A percentile compares a stretch with the other conserved stretches of the same genome.
phyloP scores from a whole-genome alignment of 1,284 basidiomycete species.

The Melampsora americana region DNA sequence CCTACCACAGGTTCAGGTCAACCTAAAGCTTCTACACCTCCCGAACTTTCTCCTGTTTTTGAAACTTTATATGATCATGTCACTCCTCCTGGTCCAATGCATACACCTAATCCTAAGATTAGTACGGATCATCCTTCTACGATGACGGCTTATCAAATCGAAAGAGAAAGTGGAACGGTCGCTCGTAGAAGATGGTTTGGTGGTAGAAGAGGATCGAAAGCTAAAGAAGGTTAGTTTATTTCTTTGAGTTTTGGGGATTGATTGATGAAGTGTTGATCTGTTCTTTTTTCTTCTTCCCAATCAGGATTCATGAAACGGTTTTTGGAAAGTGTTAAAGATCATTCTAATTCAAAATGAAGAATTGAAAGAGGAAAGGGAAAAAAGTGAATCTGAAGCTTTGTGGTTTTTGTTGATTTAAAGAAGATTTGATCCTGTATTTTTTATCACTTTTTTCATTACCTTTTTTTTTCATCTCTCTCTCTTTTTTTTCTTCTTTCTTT shows the following conservation, averaged over 20 bases:
- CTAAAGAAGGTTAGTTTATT: no score
- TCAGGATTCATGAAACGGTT: not conserved
- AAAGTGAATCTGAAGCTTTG: not conserved
- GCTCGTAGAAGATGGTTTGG: conserved; percentile 5
- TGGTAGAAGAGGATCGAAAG: not conserved
- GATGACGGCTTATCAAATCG: conserved; percentile 1
- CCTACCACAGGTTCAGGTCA: not conserved
- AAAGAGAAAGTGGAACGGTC: conserved; percentile 5
- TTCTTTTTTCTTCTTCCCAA: not conserved
- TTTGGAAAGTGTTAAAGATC: not conserved
- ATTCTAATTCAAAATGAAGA: not conserved
- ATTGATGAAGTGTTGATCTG: not conserved
- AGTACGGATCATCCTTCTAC: not conserved
- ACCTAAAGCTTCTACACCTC: not conserved
- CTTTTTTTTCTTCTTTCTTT: not conserved
- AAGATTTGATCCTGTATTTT: not conserved
- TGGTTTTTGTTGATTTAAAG: not conserved
- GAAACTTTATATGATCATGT: not conserved
- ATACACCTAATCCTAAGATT: conserved; percentile 8
- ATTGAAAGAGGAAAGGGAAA: not conserved
- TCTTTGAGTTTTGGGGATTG: not conserved
- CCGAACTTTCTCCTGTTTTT: not conserved
- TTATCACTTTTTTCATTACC: not conserved
- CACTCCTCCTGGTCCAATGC: conserved; percentile 1
- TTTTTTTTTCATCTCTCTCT: not conserved